Percentiles rank a stretch among this genome's conserved stretches.
These are phyloP conservation scores for Alisma plantagoaquatica DNA, from an alignment of 106 monocot genomes.

Conservation along the genomic window DNA sequence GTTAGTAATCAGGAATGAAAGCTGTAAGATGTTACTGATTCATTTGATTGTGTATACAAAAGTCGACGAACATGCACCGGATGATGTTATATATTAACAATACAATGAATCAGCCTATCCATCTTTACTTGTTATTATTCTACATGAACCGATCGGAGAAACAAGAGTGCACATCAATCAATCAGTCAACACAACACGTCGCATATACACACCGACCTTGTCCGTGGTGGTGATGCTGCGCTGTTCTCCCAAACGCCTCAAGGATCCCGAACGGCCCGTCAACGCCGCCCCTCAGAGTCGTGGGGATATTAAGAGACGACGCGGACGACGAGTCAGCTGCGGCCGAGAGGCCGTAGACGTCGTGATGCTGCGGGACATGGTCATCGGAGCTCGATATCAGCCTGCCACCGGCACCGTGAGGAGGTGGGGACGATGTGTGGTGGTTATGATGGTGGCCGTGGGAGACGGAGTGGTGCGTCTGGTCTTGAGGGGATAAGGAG, in stretches of 20 bases:
- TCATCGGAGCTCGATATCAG: no score
- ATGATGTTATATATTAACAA: no score
- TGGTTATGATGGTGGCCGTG: conserved; percentile 14
- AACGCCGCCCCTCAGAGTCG: no score
- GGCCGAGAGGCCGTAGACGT: conserved; percentile 22
- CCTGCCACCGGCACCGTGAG: neutral
- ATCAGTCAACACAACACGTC: no score
- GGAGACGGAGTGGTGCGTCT: conserved; percentile 23
- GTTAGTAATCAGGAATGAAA: no score
- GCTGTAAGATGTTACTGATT: neutral
- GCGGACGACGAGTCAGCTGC: conserved; percentile 21
- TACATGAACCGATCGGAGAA: no score
- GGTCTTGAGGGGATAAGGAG: conserved; percentile 82
- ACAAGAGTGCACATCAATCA: no score
- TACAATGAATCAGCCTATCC: no score
- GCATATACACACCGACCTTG: no score
- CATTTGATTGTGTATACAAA: neutral
- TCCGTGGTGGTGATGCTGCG: conserved; percentile 14
- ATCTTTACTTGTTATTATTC: no score
- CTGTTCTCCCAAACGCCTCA: conserved; percentile 38
- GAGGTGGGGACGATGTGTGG: neutral
- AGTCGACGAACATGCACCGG: no score
- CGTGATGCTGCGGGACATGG: no score
- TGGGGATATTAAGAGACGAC: conserved; percentile 16
- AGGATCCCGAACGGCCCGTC: conserved; percentile 45